Base-by-base conservation (phyloP, 345 rosid genomes). In the Bruguiera sexangula region DNA sequence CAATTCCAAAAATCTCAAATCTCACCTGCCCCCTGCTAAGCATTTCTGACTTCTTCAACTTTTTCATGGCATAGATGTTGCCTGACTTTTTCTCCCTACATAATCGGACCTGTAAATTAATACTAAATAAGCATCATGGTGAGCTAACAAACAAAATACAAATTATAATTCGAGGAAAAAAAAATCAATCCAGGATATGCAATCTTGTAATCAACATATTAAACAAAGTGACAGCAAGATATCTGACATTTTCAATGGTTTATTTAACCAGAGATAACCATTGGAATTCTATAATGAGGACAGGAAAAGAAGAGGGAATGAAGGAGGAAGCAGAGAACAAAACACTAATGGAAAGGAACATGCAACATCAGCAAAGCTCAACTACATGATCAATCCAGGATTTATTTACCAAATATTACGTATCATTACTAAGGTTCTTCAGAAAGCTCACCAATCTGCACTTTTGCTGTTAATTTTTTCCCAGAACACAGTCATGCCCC, bases 11-110 rank as follows among this genome's bases (percentile, higher is more conserved):
- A 22, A 43, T 26, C 69, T 34, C 57, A 31, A 62, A 76, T 79
- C 84, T 83, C 79, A 93, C 98, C 89, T 93, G 98, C 18, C 97
- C 98, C 63, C 97, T 85, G 80, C 92, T 91, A 74, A 93, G 96
- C 98, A 93, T 93, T 84, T 93, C 98, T 21, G 97, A 91, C 81
- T 93, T 93, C 87, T 85, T 91, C 82, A 93, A 75, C 75, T 91
- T 93, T 85, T 93, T 93, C 98, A 93, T 91, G 67, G 98, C 98
- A 80, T 84, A 93, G 50, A 89, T 89, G 67, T 83, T 80, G 69
- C 96, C 91, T 11, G 95, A 82, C 73, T 85, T 86, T 79, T 88
- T 91, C 81, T 89, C 98, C 70, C 85, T 82, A 76, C 97, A 91
- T 56, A 93, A 78, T 72, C 97, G 82, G 65, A 93, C 98, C 98